Base-by-base conservation (phyloP, 2,329 filamentous ascomycete species). In the Phialophora verrucosa region DNA sequence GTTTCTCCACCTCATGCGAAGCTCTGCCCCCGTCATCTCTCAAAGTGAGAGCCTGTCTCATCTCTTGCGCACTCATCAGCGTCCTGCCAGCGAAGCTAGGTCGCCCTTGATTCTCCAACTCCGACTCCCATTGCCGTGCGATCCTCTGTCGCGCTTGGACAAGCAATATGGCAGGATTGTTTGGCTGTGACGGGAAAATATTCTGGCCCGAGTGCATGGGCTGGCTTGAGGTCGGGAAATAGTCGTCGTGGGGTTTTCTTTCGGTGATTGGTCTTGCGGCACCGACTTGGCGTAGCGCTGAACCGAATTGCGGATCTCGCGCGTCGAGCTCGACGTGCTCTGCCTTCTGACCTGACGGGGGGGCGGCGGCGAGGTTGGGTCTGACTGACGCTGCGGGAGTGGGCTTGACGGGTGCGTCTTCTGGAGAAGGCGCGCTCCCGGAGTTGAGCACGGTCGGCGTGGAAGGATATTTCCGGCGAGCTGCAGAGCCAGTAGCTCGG, bases 201-300 rank as follows among this genome's bases (percentile, higher is more conserved):
- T 78, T 75, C 66, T 76, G 75, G 60, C 73, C 70, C 70, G 72
- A 62, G 49, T 74, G 47, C 70, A 73, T 71, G 69, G 72, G 56
- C 51, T 71, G 73, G 65, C 72, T 73, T 68, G 74, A 74, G 38
- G 66, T 67, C 58, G 69, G 69, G 66, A 69, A 67, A 67, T 75
- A 75, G 53, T 76, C 66, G 54, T 70, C 68, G 31, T 66, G n/a
- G 4, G 65, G 65, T 58, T 57, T 62, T 44, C 56, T 53, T 35
- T 65, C 65, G 12, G 83, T 32, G 85, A 85, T 62, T 82, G 83
- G 7, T 88, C 63, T 69, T 17, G 67, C 86, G 62, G 85, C 83
- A 64, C 86, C 87, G 65, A 89, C 79, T 54, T 78, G 80, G 72
- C 88, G 90, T 69, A 98, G 91, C 70, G 93, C 96, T 75, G 87